phyloP scores from a whole-genome alignment of 73 alveolate genomes.

The Paramecium caudatum region DNA sequence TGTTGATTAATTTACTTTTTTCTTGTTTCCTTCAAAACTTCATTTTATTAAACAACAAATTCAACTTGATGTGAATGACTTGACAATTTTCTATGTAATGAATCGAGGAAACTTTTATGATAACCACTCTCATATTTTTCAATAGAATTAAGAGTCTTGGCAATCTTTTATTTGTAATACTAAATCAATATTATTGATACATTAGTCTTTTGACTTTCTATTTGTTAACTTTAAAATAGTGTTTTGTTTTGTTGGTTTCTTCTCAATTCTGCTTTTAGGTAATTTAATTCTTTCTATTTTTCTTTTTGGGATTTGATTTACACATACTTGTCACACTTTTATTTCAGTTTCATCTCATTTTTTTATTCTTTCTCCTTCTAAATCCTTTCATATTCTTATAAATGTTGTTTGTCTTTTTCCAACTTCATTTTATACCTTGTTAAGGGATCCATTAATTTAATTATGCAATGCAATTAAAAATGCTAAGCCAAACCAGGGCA shows the following conservation, averaged over 20 bases:
- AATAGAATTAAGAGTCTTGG: neutral
- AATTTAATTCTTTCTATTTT: neutral
- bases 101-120: neutral
- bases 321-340: neutral
- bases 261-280: slow-evolving; percentile 7
- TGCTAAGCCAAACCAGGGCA: slow-evolving; percentile 23
- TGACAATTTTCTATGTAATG: slow-evolving; percentile 1
- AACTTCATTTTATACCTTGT: slow-evolving; percentile 47
- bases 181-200: neutral
- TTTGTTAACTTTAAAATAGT: neutral
- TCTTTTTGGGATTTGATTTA: neutral
- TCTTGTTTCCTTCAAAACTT: neutral
- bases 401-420: slow-evolving; percentile 30
- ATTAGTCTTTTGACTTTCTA: neutral
- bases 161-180: neutral
- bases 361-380: neutral
- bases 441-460: slow-evolving; percentile 24
- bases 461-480: slow-evolving; percentile 21
- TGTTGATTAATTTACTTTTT: neutral
- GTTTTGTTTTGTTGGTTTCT: neutral
- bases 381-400: neutral
- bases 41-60: slow-evolving; percentile 5
- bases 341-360: slow-evolving; percentile 13
- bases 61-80: slow-evolving; percentile 23
- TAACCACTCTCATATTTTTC: slow-evolving; percentile 32